Conservation (phyloP, 495 filamentous ascomycete genomes). For the Hyaloscypha variabilis region DNA sequence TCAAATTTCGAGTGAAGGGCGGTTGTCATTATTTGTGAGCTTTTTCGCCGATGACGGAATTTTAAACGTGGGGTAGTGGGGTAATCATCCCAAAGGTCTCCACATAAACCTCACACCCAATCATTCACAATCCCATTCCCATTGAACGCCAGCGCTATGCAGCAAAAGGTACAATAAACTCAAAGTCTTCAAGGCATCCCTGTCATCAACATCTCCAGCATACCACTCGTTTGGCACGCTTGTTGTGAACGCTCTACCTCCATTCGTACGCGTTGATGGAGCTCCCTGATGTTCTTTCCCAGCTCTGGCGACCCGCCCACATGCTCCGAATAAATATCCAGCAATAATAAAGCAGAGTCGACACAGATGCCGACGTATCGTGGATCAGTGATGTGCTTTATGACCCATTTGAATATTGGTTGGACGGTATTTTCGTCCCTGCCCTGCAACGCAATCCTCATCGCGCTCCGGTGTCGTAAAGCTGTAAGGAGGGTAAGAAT, state of each 20-base stretch:
- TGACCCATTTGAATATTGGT: slow-evolving; percentile 82
- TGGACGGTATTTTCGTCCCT: slow-evolving; percentile 83
- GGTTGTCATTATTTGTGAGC: background rate
- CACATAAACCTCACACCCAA: background rate
- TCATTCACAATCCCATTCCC: background rate
- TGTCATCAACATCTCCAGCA: slow-evolving; percentile 75
- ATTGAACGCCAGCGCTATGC: slow-evolving; percentile 48
- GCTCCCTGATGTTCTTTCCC: slow-evolving; percentile 61
- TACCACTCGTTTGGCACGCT: slow-evolving; percentile 76
- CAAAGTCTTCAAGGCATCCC: slow-evolving; percentile 28
- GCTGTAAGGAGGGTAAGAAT: slow-evolving; percentile 79
- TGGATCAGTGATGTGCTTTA: slow-evolving; percentile 76
- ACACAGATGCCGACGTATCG: slow-evolving; percentile 75
- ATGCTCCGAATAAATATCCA: slow-evolving; percentile 86
- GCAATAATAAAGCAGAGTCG: slow-evolving; percentile 75
- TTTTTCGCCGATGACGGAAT: slow-evolving; percentile 23
- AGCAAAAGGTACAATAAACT: slow-evolving; percentile 35
- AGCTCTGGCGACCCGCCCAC: slow-evolving; percentile 74
- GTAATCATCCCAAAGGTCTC: slow-evolving; percentile 11
- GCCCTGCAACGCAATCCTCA: slow-evolving; percentile 76
- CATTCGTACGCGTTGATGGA: slow-evolving; percentile 68
- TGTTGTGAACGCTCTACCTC: slow-evolving; percentile 83
- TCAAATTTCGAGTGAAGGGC: background rate
- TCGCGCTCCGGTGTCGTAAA: slow-evolving; percentile 83
- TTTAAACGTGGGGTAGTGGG: slow-evolving; percentile 20